A percentile compares a stretch with the other conserved stretches of the same genome.
Conservation (phyloP, 768 basidiomycete genomes). For the Boletellus ananas region DNA sequence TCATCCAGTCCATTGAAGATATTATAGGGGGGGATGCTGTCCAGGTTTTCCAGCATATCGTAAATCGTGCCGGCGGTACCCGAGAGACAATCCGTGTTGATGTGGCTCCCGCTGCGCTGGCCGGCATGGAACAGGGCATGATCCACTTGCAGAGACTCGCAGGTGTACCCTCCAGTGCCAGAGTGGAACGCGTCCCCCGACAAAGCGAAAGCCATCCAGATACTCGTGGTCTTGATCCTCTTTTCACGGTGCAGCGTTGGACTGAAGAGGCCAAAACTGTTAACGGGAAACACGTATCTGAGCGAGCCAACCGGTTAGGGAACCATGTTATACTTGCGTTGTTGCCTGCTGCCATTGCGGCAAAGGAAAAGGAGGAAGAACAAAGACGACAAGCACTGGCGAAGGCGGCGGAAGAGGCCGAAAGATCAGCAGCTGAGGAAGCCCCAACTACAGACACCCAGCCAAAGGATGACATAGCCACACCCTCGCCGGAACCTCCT, state of each 20-base stretch:
- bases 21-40: slow-evolving; percentile 78
- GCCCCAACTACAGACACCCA: slow-evolving; percentile 26
- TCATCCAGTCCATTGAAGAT: slow-evolving; percentile 75
- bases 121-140: slow-evolving; percentile 55
- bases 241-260: slow-evolving; percentile 85
- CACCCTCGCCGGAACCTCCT: slow-evolving; percentile 10
- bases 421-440: slow-evolving; percentile 28
- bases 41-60: slow-evolving; percentile 80
- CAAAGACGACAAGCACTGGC: slow-evolving; percentile 44
- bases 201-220: slow-evolving; percentile 44
- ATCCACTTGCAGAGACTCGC: slow-evolving; percentile 46
- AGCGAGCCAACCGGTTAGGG: slow-evolving; percentile 60
- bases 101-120: slow-evolving; percentile 60
- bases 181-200: slow-evolving; percentile 54
- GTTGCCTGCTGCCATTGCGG: slow-evolving; percentile 73
- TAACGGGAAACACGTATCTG: slow-evolving; percentile 68
- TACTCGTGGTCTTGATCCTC: slow-evolving; percentile 60
- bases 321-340: slow-evolving; percentile 73
- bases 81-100: slow-evolving; percentile 76
- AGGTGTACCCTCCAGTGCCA: slow-evolving; percentile 48
- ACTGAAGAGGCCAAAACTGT: slow-evolving; percentile 80
- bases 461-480: slow-evolving; percentile 12
- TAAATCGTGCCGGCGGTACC: slow-evolving; percentile 54
- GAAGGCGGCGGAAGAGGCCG: slow-evolving; percentile 49
- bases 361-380: slow-evolving; percentile 42